Base-by-base conservation (phyloP, 2,329 filamentous ascomycete genomes). In the Xylariales sp. region DNA sequence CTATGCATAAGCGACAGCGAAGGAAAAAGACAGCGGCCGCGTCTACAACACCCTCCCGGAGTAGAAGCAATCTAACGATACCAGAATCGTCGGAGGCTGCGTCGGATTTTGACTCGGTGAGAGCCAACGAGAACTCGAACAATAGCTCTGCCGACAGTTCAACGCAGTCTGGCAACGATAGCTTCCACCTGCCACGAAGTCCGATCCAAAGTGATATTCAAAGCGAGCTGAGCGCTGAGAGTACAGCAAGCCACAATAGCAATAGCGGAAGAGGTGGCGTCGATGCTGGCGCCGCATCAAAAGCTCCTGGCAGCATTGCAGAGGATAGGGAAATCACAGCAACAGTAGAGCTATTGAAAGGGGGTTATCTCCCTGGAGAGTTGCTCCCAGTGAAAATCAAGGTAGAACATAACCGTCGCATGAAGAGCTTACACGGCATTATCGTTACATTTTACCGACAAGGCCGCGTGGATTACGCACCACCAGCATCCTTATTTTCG, bases 391-490 rank as follows among this genome's bases (percentile, higher is more conserved):
- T 97, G 38, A 84, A 79, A 51, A 82, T 97, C 37, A 81, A 76
- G 1, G 82, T 98, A 42, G 84, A 88, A 46, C 93, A 97, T 57
- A 91, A 85, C 42, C 95, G 94, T 60, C 77, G 82, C 41, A 79
- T 97, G 54, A 88, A 91, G 65, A 97, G 89, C 57, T 74, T 95
- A 64, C 86, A 91, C 50, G 91, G 93, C 6, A 85, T 97, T 33
- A 93, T 97, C 43, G 80, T 95, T 31, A 97, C 93, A 2, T 69
- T 98, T 7, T 96, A 94, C 58, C 81, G 93, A 30, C 87, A 95
- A 60, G 89, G 89, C 17, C 81, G 88, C 42, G 91, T 97, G 31
- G 91, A 98, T 56, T 85, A 89, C 53, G 67, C 77, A 6, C 80
- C 80, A 5, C 67, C 72, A 5, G 53, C 67, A 11, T 68, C 67